Base-by-base conservation (phyloP, 345 rosid genomes). In the Hypericum androsaemum region DNA sequence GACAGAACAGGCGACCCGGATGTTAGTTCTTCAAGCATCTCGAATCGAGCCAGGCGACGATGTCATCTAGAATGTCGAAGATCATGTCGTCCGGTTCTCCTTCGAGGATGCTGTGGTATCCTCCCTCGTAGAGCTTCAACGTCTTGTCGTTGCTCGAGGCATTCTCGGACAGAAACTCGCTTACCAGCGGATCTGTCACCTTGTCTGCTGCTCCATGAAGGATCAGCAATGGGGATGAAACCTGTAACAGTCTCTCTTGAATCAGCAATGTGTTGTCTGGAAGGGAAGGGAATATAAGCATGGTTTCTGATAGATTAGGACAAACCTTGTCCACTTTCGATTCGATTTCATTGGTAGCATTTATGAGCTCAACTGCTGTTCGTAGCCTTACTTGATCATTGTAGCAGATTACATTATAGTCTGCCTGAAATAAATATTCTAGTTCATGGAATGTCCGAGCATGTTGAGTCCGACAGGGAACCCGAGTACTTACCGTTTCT, bases 41-140 rank as follows among this genome's bases (percentile, higher is more conserved):
- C 14, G 68, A 65, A 72, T 87, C 95, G 36, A 90, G 88, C 96
- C 96, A 87, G 5, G 71, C 71, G 48, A 77, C 64, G 15, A 90
- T 79, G 65, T 86, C 96, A 47, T 71, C 53, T 6, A 84, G 69
- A 42, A 77, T 85, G 0, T 67, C 52, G 59, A 71, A 72, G 37
- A 84, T 87, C 52, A 74, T 71, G 49, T 78, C 84, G 54, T 83
- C 96, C 7, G 89, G 85, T 62, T 87, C 98, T 14, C 96, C 96
- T 78, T 90, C 95, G 7, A 87, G 84, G 64, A 90, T 84, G 74
- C 89, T 74, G 73, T 90, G 98, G 71, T 79, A 90, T 32, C 94
- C 85, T 32, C 64, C 87, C 11, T 84, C 82, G 50, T 90, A 90
- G 8, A 90, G 84, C 77, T 84, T 84, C 15, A 90, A 60, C 12